Evolutionary conservation across 441 rosid species (phyloP), one percentile per base, ranked within the genome.

Genomic region (Daphne laureola): DNA sequence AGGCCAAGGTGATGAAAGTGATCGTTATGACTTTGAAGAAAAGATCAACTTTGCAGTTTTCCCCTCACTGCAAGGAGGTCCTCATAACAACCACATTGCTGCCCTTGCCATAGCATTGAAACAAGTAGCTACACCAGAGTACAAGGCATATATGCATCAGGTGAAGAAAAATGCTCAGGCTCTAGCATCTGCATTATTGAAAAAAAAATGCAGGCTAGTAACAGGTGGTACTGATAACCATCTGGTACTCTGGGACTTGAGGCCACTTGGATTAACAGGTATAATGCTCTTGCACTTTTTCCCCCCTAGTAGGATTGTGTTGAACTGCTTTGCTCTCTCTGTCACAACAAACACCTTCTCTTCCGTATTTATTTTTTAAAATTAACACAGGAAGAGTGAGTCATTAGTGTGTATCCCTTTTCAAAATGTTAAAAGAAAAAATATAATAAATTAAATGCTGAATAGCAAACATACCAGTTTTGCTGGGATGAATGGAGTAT

Each of bases 1-100:
- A 40, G 68, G 54, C 63, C 83, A 77, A 58, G 75, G 74, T 21
- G 74, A 73, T 58, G 74, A 63, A 61, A 67, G 63, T 38, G 51
- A 53, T 46, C 71, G 59, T 5, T 83, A 78, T 51, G 80, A 83
- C 54, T 76, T 78, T 12, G 86, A 80, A 76, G 84, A 78, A 55
- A 83, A 72, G 68, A 75, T 83, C 49, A 83, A 80, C 43, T 83
- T 78, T 63, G 71, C 84, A 8, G 86, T 83, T 45, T 83, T 80
- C 59, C 90, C 90, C 58, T 80, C 86, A 8, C 58, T 78, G 51
- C 90, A 83, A 74, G 90, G 90, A 3, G 90, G 90, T 1, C 84
- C 90, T 4, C 90, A 83, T 61, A 83, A 83, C 59, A 83, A 80
- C 67, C 90, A 83, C 59, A 83, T 78, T 57, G 84, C 90, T 65